Evolutionary conservation across 495 filamentous ascomycete species (phyloP), one percentile per base, ranked within the genome.

Genomic region (Penicillium crystallinum): DNA sequence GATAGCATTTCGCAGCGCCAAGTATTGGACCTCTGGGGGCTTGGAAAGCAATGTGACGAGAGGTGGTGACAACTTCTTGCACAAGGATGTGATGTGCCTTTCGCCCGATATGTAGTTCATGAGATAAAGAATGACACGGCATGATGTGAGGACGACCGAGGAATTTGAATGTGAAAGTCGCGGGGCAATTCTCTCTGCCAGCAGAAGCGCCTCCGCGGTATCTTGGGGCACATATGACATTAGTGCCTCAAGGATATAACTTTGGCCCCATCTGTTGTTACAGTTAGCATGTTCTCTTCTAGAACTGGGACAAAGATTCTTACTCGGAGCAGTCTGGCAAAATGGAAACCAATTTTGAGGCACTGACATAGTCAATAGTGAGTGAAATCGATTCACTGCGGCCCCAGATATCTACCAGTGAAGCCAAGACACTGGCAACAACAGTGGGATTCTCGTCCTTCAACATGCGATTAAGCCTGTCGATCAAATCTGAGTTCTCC

Each of bases 141-240:
- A 96, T 55, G 89, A 93, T 11, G 95, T 99, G 22, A 99, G 78
- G 4, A 97, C 93, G 19, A 99, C 93, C 3, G 93, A 87, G 9
- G 92, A 96, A 66, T 99, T 99, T 31, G 88, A 90, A 65, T 99
- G 93, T 12, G 93, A 95, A 12, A 99, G 77, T 17, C 95, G 89
- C 14, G 92, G 95, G 2, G 91, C 83, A 58, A 99, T 90, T 49
- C 93, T 86, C 66, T 97, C 93, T 23, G 93, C 93, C 37, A 99
- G 81, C 22, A 97, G 76, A 9, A 88, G 77, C 6, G 93, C 91
- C 68, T 99, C 93, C 4, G 81, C 76, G 1, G 84, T 81, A 58
- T 97, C 91, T 70, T 95, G 91, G 9, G 93, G 93, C 31, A 97
- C 88, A 71, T 99, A 97, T 14, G 90, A 91, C 90, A 97, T 99